Evolutionary conservation across 2,329 filamentous ascomycete genomes (phyloP), one percentile per base, ranked within the genome.

Genomic region (Plenodomus biglobosus): DNA sequence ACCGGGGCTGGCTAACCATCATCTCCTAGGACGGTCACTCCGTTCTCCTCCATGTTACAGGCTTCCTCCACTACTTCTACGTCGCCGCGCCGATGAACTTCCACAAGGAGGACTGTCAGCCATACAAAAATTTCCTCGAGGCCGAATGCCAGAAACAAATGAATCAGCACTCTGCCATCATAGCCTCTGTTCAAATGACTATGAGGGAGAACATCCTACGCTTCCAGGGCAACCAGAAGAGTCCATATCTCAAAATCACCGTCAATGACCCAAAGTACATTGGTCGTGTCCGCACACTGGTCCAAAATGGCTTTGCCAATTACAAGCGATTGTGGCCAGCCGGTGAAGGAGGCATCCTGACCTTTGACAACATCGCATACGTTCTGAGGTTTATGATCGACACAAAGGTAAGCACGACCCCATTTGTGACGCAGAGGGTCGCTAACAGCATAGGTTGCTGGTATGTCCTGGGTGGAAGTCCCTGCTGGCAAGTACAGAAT

Each of bases 341-440:
- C 10, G 77, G 80, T 13, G 15, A 83, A 6, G 83, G 82, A 17
- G 87, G 87, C 17, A 85, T 97, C 56, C 82, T 92, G 71, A 97
- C 94, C 0, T 99, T 92, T 64, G 94, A 99, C 76, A 96, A 87
- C 59, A 92, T 99, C 48, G 90, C 95, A 77, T 99, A 96, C 67
- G 84, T 97, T 20, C 75, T 97, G 57, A 83, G 94, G 42, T 97
- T 99, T 74, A 99, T 99, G 94, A 92, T 99, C 41, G 94, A 99
- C 72, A 95, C 88, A 59, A 87, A 92, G 71, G 27, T 32, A 32
- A 32, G 27, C 27, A 32, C 13, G 22, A 32, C 11, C 27, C 8
- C 27, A 15, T 32, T 15, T 32, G 27, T 15, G 3, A 15, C 27
- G 8, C 3, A 15, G 27, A 32, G 13, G 3, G 8, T 32, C 27